Evolutionary conservation across 2,329 filamentous ascomycete genomes (phyloP).

Genomic region (Akanthomyces lecanii): DNA sequence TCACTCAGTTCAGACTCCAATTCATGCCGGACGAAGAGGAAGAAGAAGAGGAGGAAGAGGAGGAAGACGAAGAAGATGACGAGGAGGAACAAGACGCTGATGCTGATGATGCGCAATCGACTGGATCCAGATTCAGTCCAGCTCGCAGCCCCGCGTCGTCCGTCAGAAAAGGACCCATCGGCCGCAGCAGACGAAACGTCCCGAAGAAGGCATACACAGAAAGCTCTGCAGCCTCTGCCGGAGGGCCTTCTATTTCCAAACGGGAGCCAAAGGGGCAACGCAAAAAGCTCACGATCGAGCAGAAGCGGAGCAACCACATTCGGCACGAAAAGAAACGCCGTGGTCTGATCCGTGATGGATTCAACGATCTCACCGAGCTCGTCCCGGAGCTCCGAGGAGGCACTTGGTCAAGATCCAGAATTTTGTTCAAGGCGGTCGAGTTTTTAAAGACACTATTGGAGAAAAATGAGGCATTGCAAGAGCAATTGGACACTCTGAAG

Average conservation of each 20-base stretch:
- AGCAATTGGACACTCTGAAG: neutral
- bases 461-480: conserved; percentile 6
- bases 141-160: neutral
- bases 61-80: conserved; percentile 1
- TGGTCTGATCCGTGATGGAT: conserved; percentile 12
- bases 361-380: conserved; percentile 14
- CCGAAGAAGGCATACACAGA: neutral
- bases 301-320: conserved; percentile 17
- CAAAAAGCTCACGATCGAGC: conserved; percentile 15
- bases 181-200: neutral
- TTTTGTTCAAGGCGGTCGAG: conserved; percentile 11
- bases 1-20: conserved; percentile 12
- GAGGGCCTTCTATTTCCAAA: neutral
- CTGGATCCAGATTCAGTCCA: neutral
- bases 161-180: neutral
- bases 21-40: conserved; percentile 5
- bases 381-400: conserved; percentile 13
- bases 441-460: conserved; percentile 7
- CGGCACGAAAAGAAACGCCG: conserved; percentile 16
- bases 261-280: neutral
- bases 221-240: neutral
- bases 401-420: conserved; percentile 12
- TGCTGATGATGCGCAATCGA: neutral
- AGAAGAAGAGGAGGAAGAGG: conserved; percentile 5
- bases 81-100: conserved; percentile 5